Evolutionary conservation across 2,329 filamentous ascomycete genomes (phyloP), one percentile per base, ranked within the genome.

Genomic region (Talaromyces sp.): DNA sequence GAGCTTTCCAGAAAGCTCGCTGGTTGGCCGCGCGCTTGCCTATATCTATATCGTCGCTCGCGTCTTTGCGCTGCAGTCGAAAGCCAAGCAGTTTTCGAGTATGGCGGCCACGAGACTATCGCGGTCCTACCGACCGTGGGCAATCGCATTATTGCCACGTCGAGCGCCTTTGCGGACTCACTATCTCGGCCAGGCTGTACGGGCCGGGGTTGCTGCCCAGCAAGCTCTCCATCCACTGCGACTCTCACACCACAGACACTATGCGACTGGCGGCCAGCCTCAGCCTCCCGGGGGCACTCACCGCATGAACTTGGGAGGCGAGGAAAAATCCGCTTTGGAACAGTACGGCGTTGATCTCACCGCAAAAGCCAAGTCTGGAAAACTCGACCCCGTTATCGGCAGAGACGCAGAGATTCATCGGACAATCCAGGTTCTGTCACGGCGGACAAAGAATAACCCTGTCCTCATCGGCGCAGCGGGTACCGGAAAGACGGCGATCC

Each of bases 321-420:
- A 80, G 6, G 84, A 97, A 75, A 96, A 97, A 77, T 82, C 93
- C 2, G 93, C 95, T 0, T 79, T 98, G 57, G 93, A 98, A 75
- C 86, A 96, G 74, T 99, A 88, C 71, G 95, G 95, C 62, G 82
- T 97, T 63, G 93, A 99, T 73, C 81, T 99, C 58, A 98, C 95
- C 1, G 90, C 86, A 13, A 86, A 85, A 69, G 95, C 95, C 22
- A 90, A 85, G 73, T 89, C 90, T 55, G 95, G 95, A 47, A 97
- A 96, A 72, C 83, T 99, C 3, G 95, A 99, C 71, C 95, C 95
- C 0, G 93, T 98, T 15, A 98, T 99, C 71, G 95, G 95, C 22
- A 85, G 95, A 73, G 93, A 97, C 69, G 82, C 85, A 5, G 95
- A 97, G 73, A 96, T 98, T 58, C 91, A 96, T 71, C 84, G 95